Evolutionary conservation across 2,329 filamentous ascomycete genomes (phyloP), one percentile per base, ranked within the genome.

Genomic region (Claviceps cyperi): DNA sequence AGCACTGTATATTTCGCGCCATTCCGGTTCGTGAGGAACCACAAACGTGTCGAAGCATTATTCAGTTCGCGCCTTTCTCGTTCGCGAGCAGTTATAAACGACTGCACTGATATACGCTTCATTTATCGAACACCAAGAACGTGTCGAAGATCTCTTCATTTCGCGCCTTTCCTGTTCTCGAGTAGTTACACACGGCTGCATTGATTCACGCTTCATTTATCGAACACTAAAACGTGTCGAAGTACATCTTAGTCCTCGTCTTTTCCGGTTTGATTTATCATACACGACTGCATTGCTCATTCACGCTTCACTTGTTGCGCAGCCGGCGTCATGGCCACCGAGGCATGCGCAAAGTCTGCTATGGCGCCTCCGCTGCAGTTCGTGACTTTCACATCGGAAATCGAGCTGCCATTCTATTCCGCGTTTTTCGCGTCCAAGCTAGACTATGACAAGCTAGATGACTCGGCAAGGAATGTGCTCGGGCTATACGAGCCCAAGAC

Each of bases 401-500:
- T 97, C 62, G 92, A 98, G 64, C 76, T 97, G 43, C 87, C 89
- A 43, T 98, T 98, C 68, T 98, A 96, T 65, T 84, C 86, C 44
- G 83, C 88, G 5, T 78, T 98, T n/a, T 92, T 94, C 52, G 81
- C 84, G 5, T 85, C 84, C 57, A 98, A 98, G 70, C 88, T 98
- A 64, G 89, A 97, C 65, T 84, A 94, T 76, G 92, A 96, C 70
- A 95, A 90, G 69, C 86, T 98, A 48, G 86, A 96, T 70, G 91
- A 94, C 66, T 94, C 90, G 9, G 86, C 89, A 22, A 85, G 91
- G 43, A 83, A 84, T 53, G 77, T 97, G 2, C 75, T 94, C 32
- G 92, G 92, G 4, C 70, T 95, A 43, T 98, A 98, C 65, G 88
- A 96, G 67, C 81, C 92, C 57, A 84, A 84, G 43, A 73, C 81